phyloP scores from a whole-genome alignment of 495 filamentous ascomycete genomes.

The Viridothelium virens region DNA sequence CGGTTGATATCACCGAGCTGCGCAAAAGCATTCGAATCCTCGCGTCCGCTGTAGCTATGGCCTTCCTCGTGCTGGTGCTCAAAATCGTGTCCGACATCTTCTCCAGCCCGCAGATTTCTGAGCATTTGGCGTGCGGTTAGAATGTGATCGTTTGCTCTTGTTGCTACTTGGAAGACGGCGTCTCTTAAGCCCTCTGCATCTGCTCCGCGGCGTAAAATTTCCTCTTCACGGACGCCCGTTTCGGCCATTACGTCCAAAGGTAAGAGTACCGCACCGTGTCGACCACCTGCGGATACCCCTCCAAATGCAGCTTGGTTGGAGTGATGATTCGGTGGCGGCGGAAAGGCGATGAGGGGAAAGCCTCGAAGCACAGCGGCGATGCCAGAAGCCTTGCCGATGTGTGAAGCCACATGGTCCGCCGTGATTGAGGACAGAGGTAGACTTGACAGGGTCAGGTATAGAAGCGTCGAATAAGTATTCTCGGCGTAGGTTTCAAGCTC shows the following conservation, averaged over 20 bases:
- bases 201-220: constrained; percentile 72
- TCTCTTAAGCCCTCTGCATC: constrained; percentile 72
- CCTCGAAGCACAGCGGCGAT: constrained; percentile 79
- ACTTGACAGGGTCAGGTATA: constrained; percentile 76
- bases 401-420: constrained; percentile 86
- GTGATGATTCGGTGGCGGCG: constrained; percentile 52
- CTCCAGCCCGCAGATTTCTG: constrained; percentile 61
- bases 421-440: constrained; percentile 69
- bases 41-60: constrained; percentile 46
- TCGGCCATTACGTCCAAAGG: constrained; percentile 88
- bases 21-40: constrained; percentile 22
- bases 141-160: constrained; percentile 86
- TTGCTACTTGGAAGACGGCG: constrained; percentile 86
- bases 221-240: constrained; percentile 70
- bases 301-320: constrained; percentile 39
- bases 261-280: constrained; percentile 63
- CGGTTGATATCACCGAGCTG: constrained; percentile 31
- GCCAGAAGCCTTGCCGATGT: constrained; percentile 88
- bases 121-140: constrained; percentile 92
- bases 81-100: constrained; percentile 72
- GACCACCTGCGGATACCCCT: constrained; percentile 34
- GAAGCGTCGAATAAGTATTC: constrained; percentile 85
- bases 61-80: constrained; percentile 76
- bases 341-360: constrained; percentile 74
- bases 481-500: constrained; percentile 83